These are phyloP conservation scores for Talaromyces sp. DNA, from an alignment of 2,329 filamentous ascomycete species.

Conservation along the genomic window DNA sequence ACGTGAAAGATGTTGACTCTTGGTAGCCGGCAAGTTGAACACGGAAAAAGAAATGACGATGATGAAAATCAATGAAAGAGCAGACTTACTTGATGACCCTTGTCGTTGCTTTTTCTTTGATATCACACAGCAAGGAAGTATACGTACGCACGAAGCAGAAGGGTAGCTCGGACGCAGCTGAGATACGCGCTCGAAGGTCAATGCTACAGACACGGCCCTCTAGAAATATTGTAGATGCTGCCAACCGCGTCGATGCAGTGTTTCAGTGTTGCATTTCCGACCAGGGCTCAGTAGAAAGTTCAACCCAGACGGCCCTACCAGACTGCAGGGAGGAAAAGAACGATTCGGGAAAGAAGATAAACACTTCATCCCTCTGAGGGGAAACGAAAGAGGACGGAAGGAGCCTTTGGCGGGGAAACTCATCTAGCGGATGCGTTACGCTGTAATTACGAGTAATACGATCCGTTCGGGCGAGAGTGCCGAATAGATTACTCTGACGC, in stretches of 20 bases:
- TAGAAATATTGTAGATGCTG: not conserved
- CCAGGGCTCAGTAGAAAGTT: not conserved
- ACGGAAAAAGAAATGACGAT: not conserved
- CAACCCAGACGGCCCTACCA: not conserved
- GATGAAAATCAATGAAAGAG: not conserved
- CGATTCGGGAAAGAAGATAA: not conserved
- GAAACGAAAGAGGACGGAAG: not conserved
- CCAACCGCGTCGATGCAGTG: not conserved
- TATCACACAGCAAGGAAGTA: not conserved
- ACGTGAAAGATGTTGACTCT: not conserved
- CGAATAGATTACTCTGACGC: not conserved
- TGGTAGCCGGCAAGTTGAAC: not conserved
- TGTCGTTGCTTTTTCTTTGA: not conserved
- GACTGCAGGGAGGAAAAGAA: not conserved
- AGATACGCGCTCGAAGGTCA: constrained; percentile 4
- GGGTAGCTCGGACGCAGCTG: not conserved
- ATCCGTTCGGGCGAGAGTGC: not conserved
- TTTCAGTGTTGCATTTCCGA: not conserved
- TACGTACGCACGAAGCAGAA: not conserved
- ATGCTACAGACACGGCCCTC: not conserved
- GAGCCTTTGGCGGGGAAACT: constrained; percentile 1
- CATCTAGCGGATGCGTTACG: not conserved
- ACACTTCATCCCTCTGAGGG: not conserved
- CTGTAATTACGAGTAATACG: constrained; percentile 4
- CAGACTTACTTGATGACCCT: not conserved